Conservation (phyloP, 495 filamentous ascomycete species). For the Saxophila tyrrhenica region DNA sequence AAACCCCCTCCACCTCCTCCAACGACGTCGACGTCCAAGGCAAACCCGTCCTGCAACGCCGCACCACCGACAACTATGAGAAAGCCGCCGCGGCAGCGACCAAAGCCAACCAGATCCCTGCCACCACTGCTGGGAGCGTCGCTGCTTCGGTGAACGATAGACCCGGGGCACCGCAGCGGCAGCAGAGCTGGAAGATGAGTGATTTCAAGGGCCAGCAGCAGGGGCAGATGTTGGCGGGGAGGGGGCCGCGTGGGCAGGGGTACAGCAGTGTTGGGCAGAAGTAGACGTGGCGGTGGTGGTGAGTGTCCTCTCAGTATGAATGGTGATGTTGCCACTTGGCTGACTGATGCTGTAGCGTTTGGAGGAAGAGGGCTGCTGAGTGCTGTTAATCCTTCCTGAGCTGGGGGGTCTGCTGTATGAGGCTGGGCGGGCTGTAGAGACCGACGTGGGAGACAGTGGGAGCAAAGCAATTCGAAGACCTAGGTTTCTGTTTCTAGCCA, state of each 20-base stretch:
- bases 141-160: slow-evolving; percentile 8
- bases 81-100: slow-evolving; percentile 10
- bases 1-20: background rate
- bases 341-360: background rate
- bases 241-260: background rate
- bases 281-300: background rate
- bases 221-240: slow-evolving; percentile 5
- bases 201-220: slow-evolving; percentile 8
- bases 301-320: too few species aligned
- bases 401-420: too few species aligned
- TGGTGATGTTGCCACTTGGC: background rate
- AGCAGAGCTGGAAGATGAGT: slow-evolving; percentile 11
- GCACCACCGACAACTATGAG: slow-evolving; percentile 13
- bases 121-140: background rate
- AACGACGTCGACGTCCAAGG: background rate
- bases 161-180: slow-evolving; percentile 7
- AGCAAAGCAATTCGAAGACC: too few species aligned
- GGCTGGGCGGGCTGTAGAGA: too few species aligned
- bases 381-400: too few species aligned
- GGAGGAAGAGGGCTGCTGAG: too few species aligned
- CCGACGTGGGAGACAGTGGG: too few species aligned
- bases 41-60: background rate
- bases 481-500: background rate
- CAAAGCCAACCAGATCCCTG: background rate
- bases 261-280: slow-evolving; percentile 1